Evolutionary conservation across 2,329 filamentous ascomycete species (phyloP), one percentile per base, ranked within the genome.

Genomic region (Myriosclerotinia duriaeana): DNA sequence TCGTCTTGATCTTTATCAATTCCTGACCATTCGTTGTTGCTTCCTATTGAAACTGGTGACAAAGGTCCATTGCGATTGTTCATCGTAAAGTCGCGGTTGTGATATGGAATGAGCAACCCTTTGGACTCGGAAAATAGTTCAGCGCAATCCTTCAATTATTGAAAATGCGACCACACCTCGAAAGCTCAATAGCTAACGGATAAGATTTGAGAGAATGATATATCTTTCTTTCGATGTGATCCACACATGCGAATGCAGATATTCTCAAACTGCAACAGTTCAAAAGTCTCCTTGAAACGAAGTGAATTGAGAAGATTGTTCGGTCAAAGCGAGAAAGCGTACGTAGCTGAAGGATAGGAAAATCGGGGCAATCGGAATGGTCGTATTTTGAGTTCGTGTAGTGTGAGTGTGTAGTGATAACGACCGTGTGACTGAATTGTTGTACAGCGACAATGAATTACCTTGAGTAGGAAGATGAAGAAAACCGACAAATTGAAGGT

Each of bases 1-100:
- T 78, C 76, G 70, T 80, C 80, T 70, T 87, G 84, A 78, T 92
- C 91, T 76, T 87, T 87, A 70, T 85, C 85, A 73, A 89, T 84
- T 67, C 83, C 85, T 59, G 90, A 90, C 89, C 90, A 95, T 78
- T 95, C 92, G 82, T 88, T 93, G 78, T 89, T 91, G 76, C 82
- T 61, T 61, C 58, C 89, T 83, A 91, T 81, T 80, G 91, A 95
- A 78, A 92, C 85, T 76, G 92, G 91, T 76, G 92, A 93, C 78
- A 93, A 83, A 77, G 89, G 89, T 80, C 87, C 88, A 85, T 90
- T 88, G 80, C 85, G 86, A 77, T 83, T 85, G 82, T 87, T 91
- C 89, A 91, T 91, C 80, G 78, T 77, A 72, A 69, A 63, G 66
- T 65, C 66, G 67, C 22, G 54, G 40, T 53, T 54, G 34, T 67